Conservation (phyloP, 495 filamentous ascomycete genomes). For the Talaromyces stipitatus region DNA sequence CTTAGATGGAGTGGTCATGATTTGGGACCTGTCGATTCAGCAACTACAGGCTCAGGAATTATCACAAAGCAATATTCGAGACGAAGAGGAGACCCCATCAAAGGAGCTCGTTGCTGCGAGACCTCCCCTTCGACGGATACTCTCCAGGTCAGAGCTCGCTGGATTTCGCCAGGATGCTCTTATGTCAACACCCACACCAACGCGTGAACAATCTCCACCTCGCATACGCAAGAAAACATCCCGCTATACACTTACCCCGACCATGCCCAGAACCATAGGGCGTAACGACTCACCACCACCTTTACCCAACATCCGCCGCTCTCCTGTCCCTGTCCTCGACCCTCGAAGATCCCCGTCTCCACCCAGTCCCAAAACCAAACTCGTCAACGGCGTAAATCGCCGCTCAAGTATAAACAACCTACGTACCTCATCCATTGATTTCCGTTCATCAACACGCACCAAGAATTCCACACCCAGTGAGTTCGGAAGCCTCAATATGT, state of each 20-base stretch:
- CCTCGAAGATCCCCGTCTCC: slow-evolving; percentile 35
- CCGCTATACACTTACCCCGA: slow-evolving; percentile 30
- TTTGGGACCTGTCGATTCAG: slow-evolving; percentile 58
- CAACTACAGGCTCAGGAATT: slow-evolving; percentile 27
- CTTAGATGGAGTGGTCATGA: slow-evolving; percentile 79
- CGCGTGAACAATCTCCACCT: slow-evolving; percentile 56
- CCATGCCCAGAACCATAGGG: slow-evolving; percentile 18
- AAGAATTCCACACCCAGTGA: slow-evolving; percentile 46
- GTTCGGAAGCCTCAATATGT: slow-evolving; percentile 60
- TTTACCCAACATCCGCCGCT: slow-evolving; percentile 28
- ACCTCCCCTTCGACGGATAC: slow-evolving; percentile 62
- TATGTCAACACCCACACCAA: slow-evolving; percentile 42
- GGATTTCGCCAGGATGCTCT: slow-evolving; percentile 52
- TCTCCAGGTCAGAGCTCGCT: slow-evolving; percentile 70
- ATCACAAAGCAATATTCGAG: slow-evolving; percentile 14
- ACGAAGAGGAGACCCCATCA: slow-evolving; percentile 36
- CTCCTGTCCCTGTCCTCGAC: slow-evolving; percentile 26
- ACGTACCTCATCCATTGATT: slow-evolving; percentile 53
- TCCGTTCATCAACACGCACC: slow-evolving; percentile 34
- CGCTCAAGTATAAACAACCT: slow-evolving; percentile 15
- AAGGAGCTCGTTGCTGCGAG: slow-evolving; percentile 50
- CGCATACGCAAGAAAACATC: slow-evolving; percentile 50
- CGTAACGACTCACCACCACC: slow-evolving; percentile 16
- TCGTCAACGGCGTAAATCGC: slow-evolving; percentile 12
- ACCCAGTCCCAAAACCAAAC: slow-evolving; percentile 27